Evolutionary conservation across 495 filamentous ascomycete species (phyloP).

Genomic region (Lindgomyces ingoldianus): DNA sequence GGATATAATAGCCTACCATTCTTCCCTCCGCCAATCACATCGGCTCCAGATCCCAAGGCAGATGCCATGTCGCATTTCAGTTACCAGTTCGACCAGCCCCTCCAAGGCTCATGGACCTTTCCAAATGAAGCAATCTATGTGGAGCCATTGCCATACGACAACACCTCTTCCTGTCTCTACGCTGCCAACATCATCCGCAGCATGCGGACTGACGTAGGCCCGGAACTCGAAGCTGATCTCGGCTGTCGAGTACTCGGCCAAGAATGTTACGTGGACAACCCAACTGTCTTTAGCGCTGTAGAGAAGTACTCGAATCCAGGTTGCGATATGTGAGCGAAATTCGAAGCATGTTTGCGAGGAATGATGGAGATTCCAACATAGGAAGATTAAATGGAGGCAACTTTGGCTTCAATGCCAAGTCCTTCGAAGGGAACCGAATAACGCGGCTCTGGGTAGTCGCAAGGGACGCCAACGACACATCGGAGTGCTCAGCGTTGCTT

Average conservation of each 20-base stretch:
- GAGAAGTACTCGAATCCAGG: constrained; percentile 41
- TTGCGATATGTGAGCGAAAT: constrained; percentile 2
- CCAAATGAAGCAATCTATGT: constrained; percentile 4
- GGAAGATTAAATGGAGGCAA: background rate
- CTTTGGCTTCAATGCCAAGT: background rate
- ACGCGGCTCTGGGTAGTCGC: background rate
- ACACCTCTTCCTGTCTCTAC: constrained; percentile 40
- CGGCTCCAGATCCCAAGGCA: constrained; percentile 9
- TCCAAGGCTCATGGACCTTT: constrained; percentile 23
- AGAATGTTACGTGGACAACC: constrained; percentile 49
- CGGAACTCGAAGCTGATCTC: constrained; percentile 47
- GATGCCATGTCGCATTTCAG: constrained; percentile 9
- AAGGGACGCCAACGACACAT: background rate
- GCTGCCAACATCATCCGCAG: constrained; percentile 43
- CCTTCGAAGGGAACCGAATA: background rate
- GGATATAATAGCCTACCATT: constrained; percentile 10
- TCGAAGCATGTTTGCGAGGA: background rate
- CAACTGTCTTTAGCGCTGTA: constrained; percentile 48
- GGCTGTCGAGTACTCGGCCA: constrained; percentile 44
- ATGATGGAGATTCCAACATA: too few species aligned
- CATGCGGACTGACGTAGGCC: constrained; percentile 41
- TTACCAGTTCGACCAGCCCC: constrained; percentile 29
- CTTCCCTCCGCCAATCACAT: constrained; percentile 10
- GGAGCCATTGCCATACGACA: constrained; percentile 15
- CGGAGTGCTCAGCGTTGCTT: background rate